phyloP scores from a whole-genome alignment of 306 rosid genomes.

The Pueraria montana region DNA sequence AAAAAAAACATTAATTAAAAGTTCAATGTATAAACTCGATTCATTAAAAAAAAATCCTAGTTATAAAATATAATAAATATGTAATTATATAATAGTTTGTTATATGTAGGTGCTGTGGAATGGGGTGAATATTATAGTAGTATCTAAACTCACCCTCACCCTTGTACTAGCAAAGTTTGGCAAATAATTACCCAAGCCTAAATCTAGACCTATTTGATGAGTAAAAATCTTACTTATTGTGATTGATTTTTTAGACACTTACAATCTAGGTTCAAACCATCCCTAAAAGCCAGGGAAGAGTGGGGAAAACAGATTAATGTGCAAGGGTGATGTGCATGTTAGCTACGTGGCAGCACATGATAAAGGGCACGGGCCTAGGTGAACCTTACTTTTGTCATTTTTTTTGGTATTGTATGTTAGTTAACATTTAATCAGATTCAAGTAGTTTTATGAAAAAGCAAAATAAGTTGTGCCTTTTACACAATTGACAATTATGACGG shows the following conservation, averaged over 20 bases:
- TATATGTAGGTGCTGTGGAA: not conserved
- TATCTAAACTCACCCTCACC: not conserved
- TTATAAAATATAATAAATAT: not conserved
- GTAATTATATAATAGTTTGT: not conserved
- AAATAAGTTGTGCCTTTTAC: too few relatives aligned
- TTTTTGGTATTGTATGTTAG: too few relatives aligned
- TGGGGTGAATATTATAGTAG: not conserved
- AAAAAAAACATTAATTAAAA: too few relatives aligned
- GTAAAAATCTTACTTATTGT: too few relatives aligned
- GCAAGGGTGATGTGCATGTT: not conserved
- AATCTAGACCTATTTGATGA: not conserved
- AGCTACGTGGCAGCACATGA: not conserved
- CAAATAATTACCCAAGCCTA: not conserved
- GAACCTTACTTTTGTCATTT: not conserved
- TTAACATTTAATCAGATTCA: too few relatives aligned
- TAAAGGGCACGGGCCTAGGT: not conserved
- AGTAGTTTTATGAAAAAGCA: too few relatives aligned
- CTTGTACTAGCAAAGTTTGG: too few relatives aligned
- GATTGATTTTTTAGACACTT: not conserved
- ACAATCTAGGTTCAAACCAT: not conserved
- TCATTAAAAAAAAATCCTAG: not conserved
- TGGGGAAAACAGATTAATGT: not conserved
- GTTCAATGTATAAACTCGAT: too few relatives aligned
- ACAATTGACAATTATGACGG: too few relatives aligned
- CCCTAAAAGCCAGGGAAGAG: not conserved